These are phyloP conservation scores for Speleostelium caveatum DNA, from an alignment of 78 protist species.

Conservation along the genomic window DNA sequence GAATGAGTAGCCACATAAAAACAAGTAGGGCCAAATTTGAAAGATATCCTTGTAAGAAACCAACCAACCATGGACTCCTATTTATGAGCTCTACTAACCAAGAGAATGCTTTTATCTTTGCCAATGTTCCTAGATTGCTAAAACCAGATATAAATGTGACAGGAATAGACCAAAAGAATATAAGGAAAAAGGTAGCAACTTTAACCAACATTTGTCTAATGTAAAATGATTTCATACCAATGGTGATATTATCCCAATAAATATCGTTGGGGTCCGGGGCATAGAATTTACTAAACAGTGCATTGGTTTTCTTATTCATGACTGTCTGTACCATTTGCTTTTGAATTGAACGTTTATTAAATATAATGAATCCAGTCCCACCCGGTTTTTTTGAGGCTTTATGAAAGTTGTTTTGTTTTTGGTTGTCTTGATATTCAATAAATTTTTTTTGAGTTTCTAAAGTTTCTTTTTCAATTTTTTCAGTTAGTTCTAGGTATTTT, in stretches of 20 bases:
- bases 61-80: slow-evolving; percentile 14
- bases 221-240: slow-evolving; percentile 18
- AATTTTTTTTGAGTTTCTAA: slow-evolving; percentile 3
- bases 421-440: too few relatives aligned
- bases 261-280: slow-evolving; percentile 79
- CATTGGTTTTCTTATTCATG: slow-evolving; percentile 34
- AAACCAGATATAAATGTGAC: slow-evolving; percentile 72
- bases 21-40: slow-evolving; percentile 63
- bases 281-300: background rate
- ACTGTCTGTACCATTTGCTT: slow-evolving; percentile 27
- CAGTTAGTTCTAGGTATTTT: slow-evolving; percentile 4
- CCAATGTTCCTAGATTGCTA: slow-evolving; percentile 58
- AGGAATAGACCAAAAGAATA: slow-evolving; percentile 78
- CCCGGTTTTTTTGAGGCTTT: background rate
- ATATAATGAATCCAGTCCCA: slow-evolving; percentile 41
- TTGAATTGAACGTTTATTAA: slow-evolving; percentile 22
- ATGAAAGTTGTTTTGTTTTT: background rate
- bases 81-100: slow-evolving; percentile 60
- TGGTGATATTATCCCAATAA: slow-evolving; percentile 54
- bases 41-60: slow-evolving; percentile 81
- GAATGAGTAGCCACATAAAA: slow-evolving; percentile 68
- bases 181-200: slow-evolving; percentile 19
- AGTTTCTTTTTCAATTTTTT: slow-evolving; percentile 21
- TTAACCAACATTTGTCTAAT: slow-evolving; percentile 38
- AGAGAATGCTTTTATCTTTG: slow-evolving; percentile 47